A percentile compares a stretch with the other conserved stretches of the same genome.
These are phyloP conservation scores for Elsinoe arachidis DNA, from an alignment of 2,329 filamentous ascomycete species.

Conservation along the genomic window DNA sequence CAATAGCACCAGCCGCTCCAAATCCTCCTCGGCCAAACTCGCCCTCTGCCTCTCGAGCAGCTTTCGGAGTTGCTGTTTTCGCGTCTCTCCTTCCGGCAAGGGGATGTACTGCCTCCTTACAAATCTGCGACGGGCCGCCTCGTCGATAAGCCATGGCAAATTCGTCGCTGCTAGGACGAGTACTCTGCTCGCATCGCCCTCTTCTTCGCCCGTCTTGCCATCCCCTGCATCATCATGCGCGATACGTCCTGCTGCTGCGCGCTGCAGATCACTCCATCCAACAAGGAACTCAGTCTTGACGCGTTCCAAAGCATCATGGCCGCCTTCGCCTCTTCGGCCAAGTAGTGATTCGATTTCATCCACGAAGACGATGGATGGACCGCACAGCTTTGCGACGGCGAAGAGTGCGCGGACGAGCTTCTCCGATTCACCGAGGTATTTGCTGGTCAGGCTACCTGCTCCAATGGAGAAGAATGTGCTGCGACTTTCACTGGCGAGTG, in stretches of 20 bases:
- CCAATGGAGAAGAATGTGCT: constrained; percentile 98
- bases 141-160: constrained; percentile 94
- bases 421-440: constrained; percentile 92
- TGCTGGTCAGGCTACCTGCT: constrained; percentile 86
- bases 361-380: constrained; percentile 95
- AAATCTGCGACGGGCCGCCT: constrained; percentile 83
- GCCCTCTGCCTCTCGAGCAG: constrained; percentile 85
- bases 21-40: constrained; percentile 60
- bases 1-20: constrained; percentile 62
- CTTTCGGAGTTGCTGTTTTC: constrained; percentile 68
- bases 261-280: constrained; percentile 90
- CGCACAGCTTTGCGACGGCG: constrained; percentile 74
- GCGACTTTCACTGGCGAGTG: constrained; percentile 86
- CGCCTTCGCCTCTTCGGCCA: constrained; percentile 70
- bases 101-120: constrained; percentile 94
- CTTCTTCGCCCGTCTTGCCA: constrained; percentile 50
- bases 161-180: constrained; percentile 93
- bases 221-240: constrained; percentile 35
- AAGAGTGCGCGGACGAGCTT: constrained; percentile 93
- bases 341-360: constrained; percentile 95
- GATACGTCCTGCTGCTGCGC: constrained; percentile 81
- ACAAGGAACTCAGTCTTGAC: constrained; percentile 98
- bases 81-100: constrained; percentile 73
- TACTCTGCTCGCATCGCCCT: constrained; percentile 77
- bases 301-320: constrained; percentile 81